phyloP scores from a whole-genome alignment of 192 early-diverging fungal species.

The Phycomyces nitens region DNA sequence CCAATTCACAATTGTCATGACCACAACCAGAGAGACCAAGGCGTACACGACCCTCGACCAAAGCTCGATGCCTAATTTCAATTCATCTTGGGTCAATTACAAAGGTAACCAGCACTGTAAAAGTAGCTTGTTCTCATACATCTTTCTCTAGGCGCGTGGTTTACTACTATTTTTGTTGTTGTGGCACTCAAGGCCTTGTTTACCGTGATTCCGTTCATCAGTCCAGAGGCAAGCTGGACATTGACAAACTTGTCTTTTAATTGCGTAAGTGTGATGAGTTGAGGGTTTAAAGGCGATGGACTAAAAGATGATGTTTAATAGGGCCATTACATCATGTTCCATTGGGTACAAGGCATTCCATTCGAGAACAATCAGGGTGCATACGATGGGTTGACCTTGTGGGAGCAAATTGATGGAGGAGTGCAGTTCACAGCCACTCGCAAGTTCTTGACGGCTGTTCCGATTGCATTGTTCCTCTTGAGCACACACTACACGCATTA shows the following conservation, averaged over 20 bases:
- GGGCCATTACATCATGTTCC: slow-evolving; percentile 97
- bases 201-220: slow-evolving; percentile 85
- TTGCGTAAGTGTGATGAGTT: slow-evolving; percentile 70
- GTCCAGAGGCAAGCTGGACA: slow-evolving; percentile 93
- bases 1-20: neutral
- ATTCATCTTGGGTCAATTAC: slow-evolving; percentile 60
- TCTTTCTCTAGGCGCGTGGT: slow-evolving; percentile 76
- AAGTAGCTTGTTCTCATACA: neutral
- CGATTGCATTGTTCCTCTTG: slow-evolving; percentile 90
- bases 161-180: slow-evolving; percentile 84
- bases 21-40: slow-evolving; percentile 9
- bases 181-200: slow-evolving; percentile 73
- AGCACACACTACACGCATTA: slow-evolving; percentile 97
- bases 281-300: too few relatives aligned
- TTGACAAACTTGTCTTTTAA: slow-evolving; percentile 92
- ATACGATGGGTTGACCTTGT: slow-evolving; percentile 89
- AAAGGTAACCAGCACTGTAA: slow-evolving; percentile 41
- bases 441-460: slow-evolving; percentile 94
- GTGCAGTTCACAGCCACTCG: slow-evolving; percentile 97
- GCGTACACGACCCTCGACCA: slow-evolving; percentile 38
- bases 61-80: slow-evolving; percentile 56
- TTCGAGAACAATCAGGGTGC: slow-evolving; percentile 93
- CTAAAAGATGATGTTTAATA: slow-evolving; percentile 25
- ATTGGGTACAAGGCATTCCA: slow-evolving; percentile 93
- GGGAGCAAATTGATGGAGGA: slow-evolving; percentile 99